Percentiles rank a stretch among this genome's conserved stretches.
These are phyloP conservation scores for Nyssa sinensis DNA, from an alignment of 148 eudicot species.

Conservation along the genomic window DNA sequence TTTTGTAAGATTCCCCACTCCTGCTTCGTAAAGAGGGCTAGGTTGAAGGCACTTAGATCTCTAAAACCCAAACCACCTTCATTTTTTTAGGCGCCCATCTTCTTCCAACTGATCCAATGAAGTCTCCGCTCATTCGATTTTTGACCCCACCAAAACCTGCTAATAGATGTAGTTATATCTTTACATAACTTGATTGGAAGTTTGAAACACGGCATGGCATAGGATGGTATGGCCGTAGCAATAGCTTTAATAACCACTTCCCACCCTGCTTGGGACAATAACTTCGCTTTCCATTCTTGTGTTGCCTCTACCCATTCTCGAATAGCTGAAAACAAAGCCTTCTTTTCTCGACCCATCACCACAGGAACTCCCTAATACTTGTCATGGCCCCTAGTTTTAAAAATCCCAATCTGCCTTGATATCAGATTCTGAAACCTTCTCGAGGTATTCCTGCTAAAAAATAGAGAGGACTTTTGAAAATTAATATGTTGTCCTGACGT, in stretches of 20 bases:
- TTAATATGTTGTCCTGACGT: no score
- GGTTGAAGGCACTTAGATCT: background rate
- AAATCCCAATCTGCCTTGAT: no score
- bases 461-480: no score
- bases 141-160: background rate
- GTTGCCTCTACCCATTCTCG: no score
- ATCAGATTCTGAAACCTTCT: no score
- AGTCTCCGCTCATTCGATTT: background rate
- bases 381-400: no score
- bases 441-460: no score
- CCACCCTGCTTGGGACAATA: background rate
- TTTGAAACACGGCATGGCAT: background rate
- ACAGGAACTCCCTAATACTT: no score
- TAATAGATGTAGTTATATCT: background rate
- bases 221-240: background rate
- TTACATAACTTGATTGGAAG: background rate
- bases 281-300: background rate
- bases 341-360: no score
- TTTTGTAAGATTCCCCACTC: background rate
- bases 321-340: no score
- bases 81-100: background rate
- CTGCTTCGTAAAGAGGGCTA: background rate
- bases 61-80: background rate
- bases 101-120: background rate
- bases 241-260: background rate